phyloP scores from a whole-genome alignment of 192 early-diverging fungal species.

The Nowakowskiella sp. region DNA sequence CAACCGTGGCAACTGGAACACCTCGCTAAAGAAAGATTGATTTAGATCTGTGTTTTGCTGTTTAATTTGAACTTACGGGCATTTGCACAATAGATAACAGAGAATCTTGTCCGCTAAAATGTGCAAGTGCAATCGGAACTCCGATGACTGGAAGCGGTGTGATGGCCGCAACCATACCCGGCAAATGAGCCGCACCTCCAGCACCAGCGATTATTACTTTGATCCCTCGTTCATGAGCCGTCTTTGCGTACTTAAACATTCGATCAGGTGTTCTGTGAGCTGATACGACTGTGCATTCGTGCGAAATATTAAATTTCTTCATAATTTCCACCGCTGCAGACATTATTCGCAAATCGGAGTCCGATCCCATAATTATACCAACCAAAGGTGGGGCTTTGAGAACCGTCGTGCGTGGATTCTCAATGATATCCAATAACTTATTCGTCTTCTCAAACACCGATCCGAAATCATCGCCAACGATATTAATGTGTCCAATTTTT shows the following conservation, averaged over 20 bases:
- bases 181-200: slow-evolving; percentile 96
- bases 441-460: slow-evolving; percentile 60
- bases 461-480: slow-evolving; percentile 78
- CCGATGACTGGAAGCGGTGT: slow-evolving; percentile 97
- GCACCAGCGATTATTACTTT: slow-evolving; percentile 98
- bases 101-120: slow-evolving; percentile 94
- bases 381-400: slow-evolving; percentile 59
- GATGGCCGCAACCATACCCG: slow-evolving; percentile 97
- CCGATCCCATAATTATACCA: slow-evolving; percentile 98
- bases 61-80: slow-evolving; percentile 61
- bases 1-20: slow-evolving; percentile 96
- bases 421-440: slow-evolving; percentile 41
- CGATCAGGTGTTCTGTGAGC: slow-evolving; percentile 93
- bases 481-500: slow-evolving; percentile 97
- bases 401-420: slow-evolving; percentile 11
- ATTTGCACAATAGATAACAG: slow-evolving; percentile 98
- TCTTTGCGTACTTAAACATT: slow-evolving; percentile 86
- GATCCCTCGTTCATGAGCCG: slow-evolving; percentile 80
- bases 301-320: slow-evolving; percentile 82
- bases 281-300: slow-evolving; percentile 94
- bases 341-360: slow-evolving; percentile 94
- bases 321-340: slow-evolving; percentile 84
- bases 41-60: not conserved
- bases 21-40: slow-evolving; percentile 62
- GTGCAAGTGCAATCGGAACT: slow-evolving; percentile 87